Evolutionary conservation across 345 rosid species (phyloP).

Genomic region (Gossypium turneri): DNA sequence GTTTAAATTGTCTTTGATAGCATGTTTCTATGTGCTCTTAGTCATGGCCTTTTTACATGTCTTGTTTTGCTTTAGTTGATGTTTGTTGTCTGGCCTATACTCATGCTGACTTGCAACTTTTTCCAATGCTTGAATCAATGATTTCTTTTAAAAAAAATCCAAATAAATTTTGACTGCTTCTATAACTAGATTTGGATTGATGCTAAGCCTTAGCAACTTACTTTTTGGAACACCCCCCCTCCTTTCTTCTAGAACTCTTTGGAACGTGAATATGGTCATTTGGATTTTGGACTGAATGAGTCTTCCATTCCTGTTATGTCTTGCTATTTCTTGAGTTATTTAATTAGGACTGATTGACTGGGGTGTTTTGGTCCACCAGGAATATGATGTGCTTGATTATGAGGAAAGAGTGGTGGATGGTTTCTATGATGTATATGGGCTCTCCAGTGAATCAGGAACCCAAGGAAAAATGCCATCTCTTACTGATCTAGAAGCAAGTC

Average conservation of each 20-base stretch:
- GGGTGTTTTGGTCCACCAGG: slow-evolving; percentile 41
- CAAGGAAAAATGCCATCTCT: slow-evolving; percentile 88
- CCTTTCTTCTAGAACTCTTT: too few species aligned
- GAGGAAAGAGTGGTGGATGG: slow-evolving; percentile 94
- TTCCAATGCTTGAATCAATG: not conserved
- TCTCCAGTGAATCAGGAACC: slow-evolving; percentile 49
- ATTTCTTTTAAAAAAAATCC: not conserved
- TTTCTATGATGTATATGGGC: slow-evolving; percentile 78
- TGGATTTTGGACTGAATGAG: not conserved
- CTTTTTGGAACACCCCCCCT: not conserved
- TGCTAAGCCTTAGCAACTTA: slow-evolving; percentile 5
- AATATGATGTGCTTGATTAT: slow-evolving; percentile 87
- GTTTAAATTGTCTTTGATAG: not conserved
- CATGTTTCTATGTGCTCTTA: not conserved
- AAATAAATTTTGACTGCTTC: not conserved
- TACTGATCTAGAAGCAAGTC: slow-evolving; percentile 72
- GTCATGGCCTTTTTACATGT: not conserved
- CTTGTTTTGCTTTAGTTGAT: not conserved
- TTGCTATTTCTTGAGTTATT: slow-evolving; percentile 1
- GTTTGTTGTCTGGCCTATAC: not conserved
- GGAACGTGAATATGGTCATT: not conserved
- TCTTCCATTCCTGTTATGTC: not conserved
- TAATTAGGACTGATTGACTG: slow-evolving; percentile 17
- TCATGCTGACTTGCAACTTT: not conserved
- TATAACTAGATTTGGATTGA: not conserved